Evolutionary conservation across 495 filamentous ascomycete genomes (phyloP).

Genomic region (Xylaria flabelliformis): DNA sequence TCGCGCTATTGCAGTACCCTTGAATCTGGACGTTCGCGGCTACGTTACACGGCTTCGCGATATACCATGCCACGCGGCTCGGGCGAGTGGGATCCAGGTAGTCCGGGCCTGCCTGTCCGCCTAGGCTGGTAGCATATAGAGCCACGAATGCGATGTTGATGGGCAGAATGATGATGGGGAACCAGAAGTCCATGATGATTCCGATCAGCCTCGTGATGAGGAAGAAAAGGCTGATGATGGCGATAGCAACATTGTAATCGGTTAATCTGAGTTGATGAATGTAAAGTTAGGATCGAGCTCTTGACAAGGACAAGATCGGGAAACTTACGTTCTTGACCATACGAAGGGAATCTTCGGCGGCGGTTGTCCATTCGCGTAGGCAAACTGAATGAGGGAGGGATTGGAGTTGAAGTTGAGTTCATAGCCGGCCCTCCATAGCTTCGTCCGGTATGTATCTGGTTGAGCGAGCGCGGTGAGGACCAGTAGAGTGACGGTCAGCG

Average conservation of each 20-base stretch:
- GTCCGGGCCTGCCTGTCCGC: slow-evolving; percentile 80
- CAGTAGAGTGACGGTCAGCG: slow-evolving; percentile 70
- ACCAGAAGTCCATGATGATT: slow-evolving; percentile 74
- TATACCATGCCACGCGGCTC: slow-evolving; percentile 80
- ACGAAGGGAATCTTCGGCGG: slow-evolving; percentile 72
- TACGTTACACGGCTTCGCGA: slow-evolving; percentile 76
- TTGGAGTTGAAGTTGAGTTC: slow-evolving; percentile 84
- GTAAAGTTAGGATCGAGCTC: slow-evolving; percentile 24
- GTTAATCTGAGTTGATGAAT: slow-evolving; percentile 63
- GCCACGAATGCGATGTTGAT: slow-evolving; percentile 64
- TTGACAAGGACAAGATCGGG: slow-evolving; percentile 17
- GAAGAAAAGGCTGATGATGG: slow-evolving; percentile 74
- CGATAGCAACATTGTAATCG: slow-evolving; percentile 81
- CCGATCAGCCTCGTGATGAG: slow-evolving; percentile 69
- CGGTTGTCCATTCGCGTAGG: slow-evolving; percentile 74
- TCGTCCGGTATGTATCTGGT: slow-evolving; percentile 78
- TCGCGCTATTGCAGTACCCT: slow-evolving; percentile 78
- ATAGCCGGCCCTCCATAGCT: slow-evolving; percentile 80
- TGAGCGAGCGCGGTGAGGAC: slow-evolving; percentile 83
- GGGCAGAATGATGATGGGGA: slow-evolving; percentile 68
- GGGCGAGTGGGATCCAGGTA: slow-evolving; percentile 74
- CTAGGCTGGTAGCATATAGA: slow-evolving; percentile 70
- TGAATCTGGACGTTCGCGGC: slow-evolving; percentile 60
- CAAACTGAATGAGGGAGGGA: slow-evolving; percentile 74
- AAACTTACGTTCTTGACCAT: slow-evolving; percentile 80